These are phyloP conservation scores for Sonneratia alba DNA, from an alignment of 345 rosid species.

Conservation along the genomic window DNA sequence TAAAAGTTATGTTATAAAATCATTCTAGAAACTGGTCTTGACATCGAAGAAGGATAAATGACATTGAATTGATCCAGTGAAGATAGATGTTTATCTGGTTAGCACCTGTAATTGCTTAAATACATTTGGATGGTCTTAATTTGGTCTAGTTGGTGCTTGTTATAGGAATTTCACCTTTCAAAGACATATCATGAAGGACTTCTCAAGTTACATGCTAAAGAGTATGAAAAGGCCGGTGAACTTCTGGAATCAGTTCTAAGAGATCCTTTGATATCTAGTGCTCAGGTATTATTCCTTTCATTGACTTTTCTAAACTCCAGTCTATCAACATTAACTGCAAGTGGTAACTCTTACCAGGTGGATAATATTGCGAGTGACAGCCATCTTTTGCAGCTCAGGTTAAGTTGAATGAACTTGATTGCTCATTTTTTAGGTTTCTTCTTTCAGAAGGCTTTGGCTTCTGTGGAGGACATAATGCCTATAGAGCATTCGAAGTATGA, in stretches of 20 bases:
- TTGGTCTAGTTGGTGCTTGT: not conserved
- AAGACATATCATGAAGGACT: conserved; percentile 91
- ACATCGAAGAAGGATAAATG: not conserved
- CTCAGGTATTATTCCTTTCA: conserved; percentile 38
- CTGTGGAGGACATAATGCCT: not conserved
- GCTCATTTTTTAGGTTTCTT: not conserved
- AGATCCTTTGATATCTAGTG: conserved; percentile 67
- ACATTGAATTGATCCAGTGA: not conserved
- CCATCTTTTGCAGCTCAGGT: conserved; percentile 92
- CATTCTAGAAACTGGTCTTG: not conserved
- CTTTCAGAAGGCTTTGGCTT: not conserved
- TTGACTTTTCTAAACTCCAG: not conserved
- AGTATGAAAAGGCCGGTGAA: conserved; percentile 66
- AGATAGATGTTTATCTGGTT: not conserved
- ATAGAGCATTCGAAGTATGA: not conserved
- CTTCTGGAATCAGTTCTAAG: conserved; percentile 69
- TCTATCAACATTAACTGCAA: not conserved
- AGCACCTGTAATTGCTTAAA: not conserved
- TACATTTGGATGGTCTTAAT: not conserved
- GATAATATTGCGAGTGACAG: conserved; percentile 52
- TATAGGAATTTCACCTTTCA: conserved; percentile 86
- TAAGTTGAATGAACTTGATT: conserved; percentile 3
- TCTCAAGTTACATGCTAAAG: conserved; percentile 78
- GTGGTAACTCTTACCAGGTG: conserved; percentile 35
- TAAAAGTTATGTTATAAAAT: not conserved